Evolutionary conservation across 2,329 filamentous ascomycete species (phyloP), one percentile per base, ranked within the genome.

Genomic region (Pseudopithomyces maydicus): DNA sequence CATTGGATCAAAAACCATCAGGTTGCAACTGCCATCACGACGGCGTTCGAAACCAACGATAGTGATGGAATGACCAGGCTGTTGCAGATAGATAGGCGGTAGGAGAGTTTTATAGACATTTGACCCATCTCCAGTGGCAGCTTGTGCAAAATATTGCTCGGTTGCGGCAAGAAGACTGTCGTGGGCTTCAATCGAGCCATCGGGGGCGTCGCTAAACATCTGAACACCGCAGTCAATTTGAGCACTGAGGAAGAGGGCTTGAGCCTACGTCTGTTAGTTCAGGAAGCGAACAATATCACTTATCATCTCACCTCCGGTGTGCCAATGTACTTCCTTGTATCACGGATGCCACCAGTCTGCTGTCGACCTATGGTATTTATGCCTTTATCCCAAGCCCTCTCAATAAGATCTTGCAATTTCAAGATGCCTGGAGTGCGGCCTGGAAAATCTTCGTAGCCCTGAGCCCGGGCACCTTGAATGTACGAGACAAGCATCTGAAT

Each of bases 281-380:
- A 26, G 2, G 1, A 19, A 17, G 19, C n/a, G 3, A 8, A 22
- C 17, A 2, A 23, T 44, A 5, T 14, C 36, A 57, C 2, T 12
- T 35, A 17, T 14, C 19, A 41, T 48, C 59, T 64, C 79, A 91
- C 90, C 81, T 98, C 94, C 8, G 91, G 88, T 1, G 94, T 97
- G 15, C 94, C 94, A 65, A 98, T 98, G 71, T 95, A 98, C 74
- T 97, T 98, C 58, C 95, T 86, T 0, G 93, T 97, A n/a, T 88
- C 88, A 61, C 81, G 86, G 61, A 98, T 90, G 1, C 92, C 92
- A 2, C 94, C 94, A 0, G 93, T 97, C 75, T 98, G 92, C 2
- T 85, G 71, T 33, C 91, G 84, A 3, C 90, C 91, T 43, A 87
- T 82, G 2, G 84, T 73, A 67, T 96, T 95, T 71, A 95, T 91